phyloP scores from a whole-genome alignment of 257 asterid species.

The Mentha longifolia region DNA sequence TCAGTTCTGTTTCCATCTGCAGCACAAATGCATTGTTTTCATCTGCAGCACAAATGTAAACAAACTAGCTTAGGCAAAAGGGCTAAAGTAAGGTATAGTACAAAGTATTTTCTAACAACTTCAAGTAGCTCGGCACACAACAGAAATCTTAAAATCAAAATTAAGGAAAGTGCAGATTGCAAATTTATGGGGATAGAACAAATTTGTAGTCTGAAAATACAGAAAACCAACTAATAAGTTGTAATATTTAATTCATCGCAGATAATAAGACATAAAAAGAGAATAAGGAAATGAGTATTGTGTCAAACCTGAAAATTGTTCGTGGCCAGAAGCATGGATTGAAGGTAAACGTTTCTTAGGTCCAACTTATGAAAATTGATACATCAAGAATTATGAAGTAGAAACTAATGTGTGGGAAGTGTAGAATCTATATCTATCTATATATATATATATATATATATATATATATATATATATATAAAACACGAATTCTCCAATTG shows the following conservation, averaged over 20 bases:
- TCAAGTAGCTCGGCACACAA: too few species aligned
- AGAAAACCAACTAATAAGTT: not conserved
- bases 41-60: constrained; percentile 29
- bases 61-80: not conserved
- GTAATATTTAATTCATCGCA: not conserved
- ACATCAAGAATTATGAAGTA: too few species aligned
- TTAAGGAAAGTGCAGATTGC: not conserved
- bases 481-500: too few species aligned
- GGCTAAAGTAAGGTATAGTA: too few species aligned
- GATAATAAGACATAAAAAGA: not conserved
- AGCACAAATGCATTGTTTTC: constrained; percentile 21
- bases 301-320: constrained; percentile 37
- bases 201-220: too few species aligned
- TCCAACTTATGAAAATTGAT: constrained; percentile 11
- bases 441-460: too few species aligned
- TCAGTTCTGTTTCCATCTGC: not conserved
- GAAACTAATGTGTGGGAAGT: too few species aligned
- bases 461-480: too few species aligned
- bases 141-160: not conserved
- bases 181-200: not conserved
- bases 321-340: constrained; percentile 29
- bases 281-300: not conserved
- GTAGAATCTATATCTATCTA: too few species aligned
- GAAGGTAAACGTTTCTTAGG: not conserved
- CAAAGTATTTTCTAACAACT: too few species aligned